Evolutionary conservation across 176 grass and related monocot species (phyloP).

Genomic region (Aegilops bicornis): DNA sequence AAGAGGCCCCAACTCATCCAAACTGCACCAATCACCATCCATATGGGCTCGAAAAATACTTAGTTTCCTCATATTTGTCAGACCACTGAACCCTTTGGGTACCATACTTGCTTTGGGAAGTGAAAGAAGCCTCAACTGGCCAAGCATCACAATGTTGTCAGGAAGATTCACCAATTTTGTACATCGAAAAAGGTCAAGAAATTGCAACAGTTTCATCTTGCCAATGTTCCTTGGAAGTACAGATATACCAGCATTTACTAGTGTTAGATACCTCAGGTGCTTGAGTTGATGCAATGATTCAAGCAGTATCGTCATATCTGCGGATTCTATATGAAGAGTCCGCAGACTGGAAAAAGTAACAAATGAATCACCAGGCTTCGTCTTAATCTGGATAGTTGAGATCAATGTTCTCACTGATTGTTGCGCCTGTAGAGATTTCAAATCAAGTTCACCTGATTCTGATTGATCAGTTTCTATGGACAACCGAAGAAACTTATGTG

Average conservation of each 20-base stretch:
- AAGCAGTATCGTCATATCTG: not conserved
- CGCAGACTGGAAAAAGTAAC: not conserved
- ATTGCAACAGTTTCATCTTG: slow-evolving; percentile 17
- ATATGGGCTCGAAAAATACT: not conserved
- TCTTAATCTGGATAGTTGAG: not conserved
- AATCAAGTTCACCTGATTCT: not conserved
- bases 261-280: slow-evolving; percentile 26
- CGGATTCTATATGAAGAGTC: not conserved
- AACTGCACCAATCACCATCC: not conserved
- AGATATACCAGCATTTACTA: not conserved
- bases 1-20: not conserved
- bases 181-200: not conserved
- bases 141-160: not conserved
- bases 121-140: not conserved
- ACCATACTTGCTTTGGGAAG: not conserved
- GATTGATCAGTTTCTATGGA: not conserved
- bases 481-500: not conserved
- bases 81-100: not conserved
- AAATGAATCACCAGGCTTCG: not conserved
- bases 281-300: slow-evolving; percentile 20
- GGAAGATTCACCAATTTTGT: not conserved
- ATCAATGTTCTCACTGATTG: not conserved
- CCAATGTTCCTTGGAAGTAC: not conserved
- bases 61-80: not conserved
- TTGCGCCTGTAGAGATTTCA: accelerated